phyloP scores from a whole-genome alignment of 495 filamentous ascomycete genomes.

The Hyaloscypha bicolor region DNA sequence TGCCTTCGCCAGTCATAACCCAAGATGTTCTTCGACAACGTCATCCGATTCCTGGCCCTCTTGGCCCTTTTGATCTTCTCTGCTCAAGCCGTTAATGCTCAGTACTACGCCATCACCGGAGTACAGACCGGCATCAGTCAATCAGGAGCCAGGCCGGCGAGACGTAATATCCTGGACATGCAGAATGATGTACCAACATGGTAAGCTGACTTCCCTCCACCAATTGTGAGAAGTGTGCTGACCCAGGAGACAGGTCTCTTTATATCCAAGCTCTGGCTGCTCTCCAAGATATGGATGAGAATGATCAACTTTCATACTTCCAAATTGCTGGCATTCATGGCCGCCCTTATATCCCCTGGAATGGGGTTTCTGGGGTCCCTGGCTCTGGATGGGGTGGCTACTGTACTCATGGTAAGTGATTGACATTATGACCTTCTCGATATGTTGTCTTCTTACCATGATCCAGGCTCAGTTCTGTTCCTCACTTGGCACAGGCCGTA shows the following conservation, averaged over 20 bases:
- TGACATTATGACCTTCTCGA: background rate
- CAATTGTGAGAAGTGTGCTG: background rate
- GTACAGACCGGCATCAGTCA: conserved; percentile 17
- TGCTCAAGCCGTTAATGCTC: background rate
- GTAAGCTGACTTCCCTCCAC: conserved; percentile 10
- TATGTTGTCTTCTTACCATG: background rate
- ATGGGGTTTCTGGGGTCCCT: conserved; percentile 41
- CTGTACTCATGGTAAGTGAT: conserved; percentile 45
- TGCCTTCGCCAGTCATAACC: background rate
- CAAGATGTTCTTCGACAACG: background rate
- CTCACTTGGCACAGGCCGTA: conserved; percentile 52
- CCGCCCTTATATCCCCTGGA: conserved; percentile 48
- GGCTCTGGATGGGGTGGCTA: conserved; percentile 39
- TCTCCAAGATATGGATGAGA: conserved; percentile 43
- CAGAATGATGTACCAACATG: conserved; percentile 25
- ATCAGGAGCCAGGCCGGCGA: conserved; percentile 18
- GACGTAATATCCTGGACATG: conserved; percentile 31
- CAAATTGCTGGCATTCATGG: conserved; percentile 57
- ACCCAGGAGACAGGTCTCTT: conserved; percentile 27
- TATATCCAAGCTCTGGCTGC: conserved; percentile 47
- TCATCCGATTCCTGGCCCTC: background rate
- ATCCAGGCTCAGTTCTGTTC: conserved; percentile 40
- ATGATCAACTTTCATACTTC: conserved; percentile 49
- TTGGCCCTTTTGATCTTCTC: background rate
- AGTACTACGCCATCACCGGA: conserved; percentile 23